Evolutionary conservation across 306 rosid species (phyloP), one percentile per base, ranked within the genome.

Genomic region (Cercis canadensis): DNA sequence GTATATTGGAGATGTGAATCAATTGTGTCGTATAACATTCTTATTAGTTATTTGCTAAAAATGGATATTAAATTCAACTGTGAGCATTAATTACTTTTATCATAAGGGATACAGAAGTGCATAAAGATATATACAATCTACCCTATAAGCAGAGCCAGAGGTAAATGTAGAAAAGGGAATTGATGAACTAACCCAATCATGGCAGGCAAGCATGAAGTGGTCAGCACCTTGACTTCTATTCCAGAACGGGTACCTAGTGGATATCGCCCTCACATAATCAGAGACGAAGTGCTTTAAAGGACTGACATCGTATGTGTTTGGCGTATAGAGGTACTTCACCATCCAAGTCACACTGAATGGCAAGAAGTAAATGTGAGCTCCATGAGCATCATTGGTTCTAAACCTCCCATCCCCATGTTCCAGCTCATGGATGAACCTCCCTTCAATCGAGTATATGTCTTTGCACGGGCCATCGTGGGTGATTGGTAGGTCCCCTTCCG

Each of bases 341-440:
- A 92, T 90, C 92, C 87, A 86, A 11, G 96, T 84, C 31, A 92
- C 96, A 51, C 98, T 92, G 62, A 92, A 90, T 47, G 98, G 98
- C 76, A 90, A 66, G 70, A 88, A 92, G 82, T 62, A 82, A 68
- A 80, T 89, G 14, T 90, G 98, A 15, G 98, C 92, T 14, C 40
- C 59, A 33, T 81, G 15, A 5, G 92, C 85, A 66, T 86, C 85
- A 62, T 8, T 44, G 41, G 96, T 90, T 73, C 87, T 84, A 67
- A 88, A 88, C 74, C 60, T 70, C 16, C 78, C 80, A 33, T 18
- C 60, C 1, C 90, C 89, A 32, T 74, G 65, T 44, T 92, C 96
- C 87, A 92, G 72, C 72, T 92, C 96, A 33, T 89, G 74, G 71
- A 92, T 83, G 84, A 92, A 92, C 81, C 96, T 80, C 65, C 98